A percentile compares a stretch with the other conserved stretches of the same genome.
Conservation (phyloP, 352 stramenopile species). For the Phytophthora cajani region DNA sequence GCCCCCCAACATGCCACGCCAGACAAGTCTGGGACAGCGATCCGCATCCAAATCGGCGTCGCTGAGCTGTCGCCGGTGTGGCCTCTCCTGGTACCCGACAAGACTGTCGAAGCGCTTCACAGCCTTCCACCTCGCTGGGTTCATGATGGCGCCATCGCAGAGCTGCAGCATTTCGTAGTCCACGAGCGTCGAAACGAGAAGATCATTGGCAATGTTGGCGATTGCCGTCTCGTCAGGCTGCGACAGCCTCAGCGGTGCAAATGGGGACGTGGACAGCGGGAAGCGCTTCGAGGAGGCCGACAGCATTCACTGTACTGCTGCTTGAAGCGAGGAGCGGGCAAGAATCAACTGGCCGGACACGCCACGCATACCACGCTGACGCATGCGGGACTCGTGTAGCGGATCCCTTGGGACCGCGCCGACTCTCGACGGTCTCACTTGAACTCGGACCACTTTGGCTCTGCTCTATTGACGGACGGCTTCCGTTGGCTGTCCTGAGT, state of each 20-base stretch:
- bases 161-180: constrained; percentile 42
- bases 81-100: constrained; percentile 32
- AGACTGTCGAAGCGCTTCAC: constrained; percentile 38
- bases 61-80: background rate
- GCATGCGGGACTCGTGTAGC: constrained; percentile 10
- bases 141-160: constrained; percentile 27
- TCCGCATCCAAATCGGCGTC: background rate
- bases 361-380: constrained; percentile 23
- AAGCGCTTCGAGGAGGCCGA: constrained; percentile 15
- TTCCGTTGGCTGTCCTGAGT: background rate
- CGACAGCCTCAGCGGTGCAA: constrained; percentile 14
- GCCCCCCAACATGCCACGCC: constrained; percentile 9
- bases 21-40: constrained; percentile 7
- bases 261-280: constrained; percentile 13
- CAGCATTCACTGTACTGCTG: background rate
- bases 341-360: constrained; percentile 19
- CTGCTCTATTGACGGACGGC: background rate
- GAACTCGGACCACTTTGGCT: background rate
- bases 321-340: background rate
- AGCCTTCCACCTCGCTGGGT: constrained; percentile 32
- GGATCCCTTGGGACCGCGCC: background rate
- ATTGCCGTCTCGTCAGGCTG: constrained; percentile 17
- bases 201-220: constrained; percentile 18
- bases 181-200: constrained; percentile 32
- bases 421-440: constrained; percentile 16